Evolutionary conservation across 2,329 filamentous ascomycete genomes (phyloP).

Genomic region (Paraphaeosphaeria minitans): DNA sequence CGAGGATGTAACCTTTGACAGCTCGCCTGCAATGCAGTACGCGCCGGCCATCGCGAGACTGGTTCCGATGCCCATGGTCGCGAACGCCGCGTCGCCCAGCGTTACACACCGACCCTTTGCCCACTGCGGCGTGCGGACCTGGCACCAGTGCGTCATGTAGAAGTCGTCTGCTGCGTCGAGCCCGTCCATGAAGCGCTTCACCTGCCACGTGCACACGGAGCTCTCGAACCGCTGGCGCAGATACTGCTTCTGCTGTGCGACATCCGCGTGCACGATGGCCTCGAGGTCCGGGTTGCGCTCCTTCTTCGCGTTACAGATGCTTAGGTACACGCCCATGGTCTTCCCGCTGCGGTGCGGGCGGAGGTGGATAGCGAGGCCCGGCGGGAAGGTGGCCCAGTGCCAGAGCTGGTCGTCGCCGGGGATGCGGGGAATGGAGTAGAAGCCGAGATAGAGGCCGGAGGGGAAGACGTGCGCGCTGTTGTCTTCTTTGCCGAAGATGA

Average conservation of each 20-base stretch:
- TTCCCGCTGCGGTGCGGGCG: constrained; percentile 33
- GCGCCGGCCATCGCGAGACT: constrained; percentile 46
- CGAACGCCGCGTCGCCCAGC: constrained; percentile 45
- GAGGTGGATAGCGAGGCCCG: constrained; percentile 28
- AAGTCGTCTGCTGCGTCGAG: constrained; percentile 48
- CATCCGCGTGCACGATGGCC: constrained; percentile 32
- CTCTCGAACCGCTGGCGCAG: constrained; percentile 39
- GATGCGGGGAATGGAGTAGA: constrained; percentile 36
- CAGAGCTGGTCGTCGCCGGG: constrained; percentile 27
- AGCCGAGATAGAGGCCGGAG: constrained; percentile 35
- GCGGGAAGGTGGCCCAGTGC: constrained; percentile 33
- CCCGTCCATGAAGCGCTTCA: constrained; percentile 38
- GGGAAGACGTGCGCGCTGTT: constrained; percentile 25
- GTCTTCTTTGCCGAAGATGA: constrained; percentile 32
- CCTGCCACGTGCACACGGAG: constrained; percentile 38
- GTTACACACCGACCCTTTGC: constrained; percentile 34
- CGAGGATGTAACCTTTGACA: constrained; percentile 26
- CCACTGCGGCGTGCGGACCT: constrained; percentile 39
- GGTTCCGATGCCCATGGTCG: constrained; percentile 36
- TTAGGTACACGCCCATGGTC: constrained; percentile 33
- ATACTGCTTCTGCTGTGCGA: constrained; percentile 50
- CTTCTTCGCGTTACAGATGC: constrained; percentile 26
- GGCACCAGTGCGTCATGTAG: constrained; percentile 46
- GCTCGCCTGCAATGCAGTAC: constrained; percentile 48
- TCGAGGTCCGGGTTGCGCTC: constrained; percentile 22